Evolutionary conservation across 352 stramenopile genomes (phyloP).

Genomic region (Pythium biforme): DNA sequence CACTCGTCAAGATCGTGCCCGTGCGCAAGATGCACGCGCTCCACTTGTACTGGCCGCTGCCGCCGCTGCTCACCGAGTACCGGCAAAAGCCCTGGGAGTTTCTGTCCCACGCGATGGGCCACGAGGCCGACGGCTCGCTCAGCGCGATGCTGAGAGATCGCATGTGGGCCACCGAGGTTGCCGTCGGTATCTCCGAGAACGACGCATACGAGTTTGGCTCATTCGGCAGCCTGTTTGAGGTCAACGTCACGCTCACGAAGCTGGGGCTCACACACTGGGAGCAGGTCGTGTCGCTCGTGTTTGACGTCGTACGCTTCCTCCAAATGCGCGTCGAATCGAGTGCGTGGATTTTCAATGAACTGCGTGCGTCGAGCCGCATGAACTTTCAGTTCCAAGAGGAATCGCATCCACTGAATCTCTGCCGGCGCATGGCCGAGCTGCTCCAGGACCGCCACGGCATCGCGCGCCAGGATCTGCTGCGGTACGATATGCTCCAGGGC

Average conservation of each 20-base stretch:
- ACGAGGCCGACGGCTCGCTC: conserved; percentile 39
- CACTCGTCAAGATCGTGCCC: conserved; percentile 36
- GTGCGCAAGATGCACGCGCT: conserved; percentile 36
- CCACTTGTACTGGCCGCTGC: conserved; percentile 42
- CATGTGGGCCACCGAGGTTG: conserved; percentile 37
- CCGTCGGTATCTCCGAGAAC: conserved; percentile 34
- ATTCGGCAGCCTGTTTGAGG: conserved; percentile 41
- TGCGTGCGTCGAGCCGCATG: conserved; percentile 30
- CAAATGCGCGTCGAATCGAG: neutral
- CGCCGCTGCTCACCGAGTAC: conserved; percentile 28
- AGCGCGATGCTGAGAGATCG: conserved; percentile 29
- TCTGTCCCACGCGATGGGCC: conserved; percentile 38
- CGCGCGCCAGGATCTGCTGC: conserved; percentile 45
- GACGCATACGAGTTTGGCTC: conserved; percentile 46
- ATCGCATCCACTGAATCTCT: conserved; percentile 33
- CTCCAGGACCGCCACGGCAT: conserved; percentile 52
- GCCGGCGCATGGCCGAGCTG: conserved; percentile 46
- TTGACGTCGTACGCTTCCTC: conserved; percentile 28
- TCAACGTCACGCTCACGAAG: conserved; percentile 36
- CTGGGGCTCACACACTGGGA: conserved; percentile 35
- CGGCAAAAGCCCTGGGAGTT: conserved; percentile 40
- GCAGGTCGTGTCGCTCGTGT: conserved; percentile 30
- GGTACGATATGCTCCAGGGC: conserved; percentile 55
- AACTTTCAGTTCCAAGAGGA: conserved; percentile 38
- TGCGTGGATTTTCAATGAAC: conserved; percentile 42